Percentiles rank a stretch among this genome's conserved stretches.
Conservation (phyloP, 176 grass and related monocot species). For the Chloris gayana region DNA sequence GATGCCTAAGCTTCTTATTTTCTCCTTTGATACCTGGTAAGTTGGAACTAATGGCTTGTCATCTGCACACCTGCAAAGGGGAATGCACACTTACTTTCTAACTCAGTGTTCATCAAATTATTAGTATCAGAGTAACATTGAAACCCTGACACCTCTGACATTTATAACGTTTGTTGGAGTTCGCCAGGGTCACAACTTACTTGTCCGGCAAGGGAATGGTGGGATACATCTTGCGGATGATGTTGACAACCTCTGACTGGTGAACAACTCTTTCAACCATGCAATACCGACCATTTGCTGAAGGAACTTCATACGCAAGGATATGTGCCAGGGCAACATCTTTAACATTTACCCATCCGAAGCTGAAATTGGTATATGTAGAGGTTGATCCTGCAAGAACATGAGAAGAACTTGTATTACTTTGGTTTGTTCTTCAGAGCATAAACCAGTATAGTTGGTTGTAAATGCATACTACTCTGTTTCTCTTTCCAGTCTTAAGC, state of each 20-base stretch:
- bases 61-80: conserved; percentile 52
- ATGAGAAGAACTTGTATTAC: conserved; percentile 8
- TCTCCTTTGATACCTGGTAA: conserved; percentile 68
- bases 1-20: conserved; percentile 50
- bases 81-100: background rate
- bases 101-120: conserved; percentile 1
- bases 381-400: conserved; percentile 44
- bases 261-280: conserved; percentile 57
- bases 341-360: conserved; percentile 58
- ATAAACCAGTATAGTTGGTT: background rate
- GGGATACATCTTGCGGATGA: conserved; percentile 42
- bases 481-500: background rate
- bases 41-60: conserved; percentile 50
- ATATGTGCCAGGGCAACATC: conserved; percentile 66
- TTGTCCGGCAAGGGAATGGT: conserved; percentile 39
- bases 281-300: conserved; percentile 56
- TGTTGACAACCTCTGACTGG: conserved; percentile 39
- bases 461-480: background rate
- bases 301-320: conserved; percentile 58
- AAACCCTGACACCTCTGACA: background rate
- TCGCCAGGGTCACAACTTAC: conserved; percentile 37
- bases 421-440: background rate
- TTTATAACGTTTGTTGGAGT: background rate
- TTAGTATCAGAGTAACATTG: background rate
- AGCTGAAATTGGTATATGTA: conserved; percentile 46